phyloP scores from a whole-genome alignment of 495 filamentous ascomycete genomes.

The Acidomyces sp. region DNA sequence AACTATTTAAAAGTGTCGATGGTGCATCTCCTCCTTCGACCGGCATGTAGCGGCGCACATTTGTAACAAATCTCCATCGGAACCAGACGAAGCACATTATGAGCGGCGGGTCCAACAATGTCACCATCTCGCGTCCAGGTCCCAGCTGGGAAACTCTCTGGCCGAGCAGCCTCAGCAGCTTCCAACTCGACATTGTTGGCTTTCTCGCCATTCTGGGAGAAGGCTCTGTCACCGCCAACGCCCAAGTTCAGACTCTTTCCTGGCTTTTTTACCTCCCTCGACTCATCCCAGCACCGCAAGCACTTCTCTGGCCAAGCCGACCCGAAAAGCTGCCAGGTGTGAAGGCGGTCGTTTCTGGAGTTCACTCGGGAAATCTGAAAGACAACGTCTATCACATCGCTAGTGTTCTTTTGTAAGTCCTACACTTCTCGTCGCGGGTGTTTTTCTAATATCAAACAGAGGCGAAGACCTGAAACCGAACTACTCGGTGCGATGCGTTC shows the following conservation, averaged over 20 bases:
- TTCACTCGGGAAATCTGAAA: conserved; percentile 26
- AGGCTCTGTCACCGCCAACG: conserved; percentile 29
- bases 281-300: conserved; percentile 30
- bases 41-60: too few relatives aligned
- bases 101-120: conserved; percentile 12
- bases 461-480: conserved; percentile 4
- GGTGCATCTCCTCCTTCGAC: too few relatives aligned
- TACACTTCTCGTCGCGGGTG: too few relatives aligned
- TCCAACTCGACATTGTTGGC: conserved; percentile 32
- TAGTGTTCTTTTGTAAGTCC: conserved; percentile 28
- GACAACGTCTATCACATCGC: conserved; percentile 28
- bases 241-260: conserved; percentile 30
- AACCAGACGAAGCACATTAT: too few relatives aligned
- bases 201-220: conserved; percentile 33
- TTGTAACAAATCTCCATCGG: too few relatives aligned
- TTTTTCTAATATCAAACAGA: too few relatives aligned
- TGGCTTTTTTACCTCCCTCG: conserved; percentile 29
- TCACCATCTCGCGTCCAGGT: conserved; percentile 10
- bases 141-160: conserved; percentile 16
- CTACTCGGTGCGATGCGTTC: conserved; percentile 30
- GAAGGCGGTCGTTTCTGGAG: conserved; percentile 23
- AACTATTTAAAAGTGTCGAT: too few relatives aligned
- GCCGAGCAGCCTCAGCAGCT: conserved; percentile 12
- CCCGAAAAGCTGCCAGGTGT: conserved; percentile 22
- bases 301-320: conserved; percentile 25